Evolutionary conservation across 352 stramenopile species (phyloP).

Genomic region (Phytophthora aleatoria): DNA sequence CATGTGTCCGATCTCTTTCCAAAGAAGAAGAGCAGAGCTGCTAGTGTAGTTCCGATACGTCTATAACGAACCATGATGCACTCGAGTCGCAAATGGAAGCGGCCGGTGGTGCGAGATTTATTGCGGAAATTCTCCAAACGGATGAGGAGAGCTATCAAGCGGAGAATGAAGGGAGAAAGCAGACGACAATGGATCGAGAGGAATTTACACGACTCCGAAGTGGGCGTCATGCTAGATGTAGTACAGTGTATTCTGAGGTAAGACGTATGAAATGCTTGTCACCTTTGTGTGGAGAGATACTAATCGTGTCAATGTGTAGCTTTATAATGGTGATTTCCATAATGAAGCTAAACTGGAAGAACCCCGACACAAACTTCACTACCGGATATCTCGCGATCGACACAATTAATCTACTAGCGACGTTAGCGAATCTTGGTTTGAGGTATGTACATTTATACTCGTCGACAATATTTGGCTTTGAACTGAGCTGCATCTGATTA

Average conservation of each 20-base stretch:
- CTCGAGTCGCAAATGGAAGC: constrained; percentile 22
- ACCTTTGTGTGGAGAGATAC: too few relatives aligned
- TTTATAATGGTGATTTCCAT: constrained; percentile 62
- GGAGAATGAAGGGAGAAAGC: constrained; percentile 68
- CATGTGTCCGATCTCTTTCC: constrained; percentile 24
- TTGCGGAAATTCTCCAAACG: constrained; percentile 19
- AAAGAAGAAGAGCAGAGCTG: constrained; percentile 22
- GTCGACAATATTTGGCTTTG: not conserved
- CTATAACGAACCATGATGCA: constrained; percentile 1
- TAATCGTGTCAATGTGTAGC: constrained; percentile 19
- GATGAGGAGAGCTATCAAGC: constrained; percentile 52
- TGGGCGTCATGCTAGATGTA: constrained; percentile 58
- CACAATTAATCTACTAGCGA: constrained; percentile 53
- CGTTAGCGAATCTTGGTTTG: constrained; percentile 46
- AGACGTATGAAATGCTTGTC: not conserved
- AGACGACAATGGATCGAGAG: constrained; percentile 73
- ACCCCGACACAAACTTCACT: constrained; percentile 38
- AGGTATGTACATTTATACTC: constrained; percentile 30
- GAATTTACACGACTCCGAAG: constrained; percentile 72
- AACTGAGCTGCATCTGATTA: not conserved
- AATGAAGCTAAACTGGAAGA: constrained; percentile 67
- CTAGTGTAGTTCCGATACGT: constrained; percentile 20
- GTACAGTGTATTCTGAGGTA: constrained; percentile 58
- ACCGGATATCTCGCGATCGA: constrained; percentile 50
- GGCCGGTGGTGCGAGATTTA: constrained; percentile 19